A percentile compares a stretch with the other conserved stretches of the same genome.
Evolutionary conservation across 768 basidiomycete species (phyloP).

Genomic region (Asterophora lycoperdoides): DNA sequence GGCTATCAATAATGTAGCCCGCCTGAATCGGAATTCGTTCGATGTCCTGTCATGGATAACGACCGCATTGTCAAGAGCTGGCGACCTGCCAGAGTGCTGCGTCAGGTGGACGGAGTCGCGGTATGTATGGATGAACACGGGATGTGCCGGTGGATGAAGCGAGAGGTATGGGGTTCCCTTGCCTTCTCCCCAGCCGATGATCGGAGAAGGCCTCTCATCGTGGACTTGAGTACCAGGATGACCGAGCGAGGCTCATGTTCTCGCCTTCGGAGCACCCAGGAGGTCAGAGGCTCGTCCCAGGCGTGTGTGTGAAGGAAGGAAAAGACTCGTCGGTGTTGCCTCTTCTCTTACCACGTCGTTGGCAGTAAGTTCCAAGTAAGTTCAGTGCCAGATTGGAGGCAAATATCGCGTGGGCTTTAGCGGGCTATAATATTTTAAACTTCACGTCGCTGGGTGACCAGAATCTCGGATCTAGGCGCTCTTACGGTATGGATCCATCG

Average conservation of each 20-base stretch:
- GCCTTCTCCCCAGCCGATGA: no score
- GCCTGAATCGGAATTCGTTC: background rate
- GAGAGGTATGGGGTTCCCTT: no score
- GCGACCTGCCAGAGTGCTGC: background rate
- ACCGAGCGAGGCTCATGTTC: background rate
- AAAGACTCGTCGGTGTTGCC: background rate
- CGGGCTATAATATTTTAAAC: background rate
- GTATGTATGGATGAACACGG: no score
- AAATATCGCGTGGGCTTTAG: background rate
- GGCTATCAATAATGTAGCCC: constrained; percentile 1
- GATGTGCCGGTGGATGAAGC: background rate
- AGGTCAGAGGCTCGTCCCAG: background rate
- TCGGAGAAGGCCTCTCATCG: background rate
- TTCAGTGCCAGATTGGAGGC: background rate
- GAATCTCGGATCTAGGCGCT: constrained; percentile 2
- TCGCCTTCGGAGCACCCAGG: background rate
- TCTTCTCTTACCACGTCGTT: background rate
- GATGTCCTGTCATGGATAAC: background rate
- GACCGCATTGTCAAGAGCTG: no score
- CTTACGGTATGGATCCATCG: background rate
- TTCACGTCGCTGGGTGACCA: background rate
- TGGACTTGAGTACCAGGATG: background rate
- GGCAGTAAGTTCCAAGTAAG: no score
- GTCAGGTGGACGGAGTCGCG: no score
- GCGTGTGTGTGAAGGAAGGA: background rate